Evolutionary conservation across 352 stramenopile genomes (phyloP).

Genomic region (Phytophthora parvispora): DNA sequence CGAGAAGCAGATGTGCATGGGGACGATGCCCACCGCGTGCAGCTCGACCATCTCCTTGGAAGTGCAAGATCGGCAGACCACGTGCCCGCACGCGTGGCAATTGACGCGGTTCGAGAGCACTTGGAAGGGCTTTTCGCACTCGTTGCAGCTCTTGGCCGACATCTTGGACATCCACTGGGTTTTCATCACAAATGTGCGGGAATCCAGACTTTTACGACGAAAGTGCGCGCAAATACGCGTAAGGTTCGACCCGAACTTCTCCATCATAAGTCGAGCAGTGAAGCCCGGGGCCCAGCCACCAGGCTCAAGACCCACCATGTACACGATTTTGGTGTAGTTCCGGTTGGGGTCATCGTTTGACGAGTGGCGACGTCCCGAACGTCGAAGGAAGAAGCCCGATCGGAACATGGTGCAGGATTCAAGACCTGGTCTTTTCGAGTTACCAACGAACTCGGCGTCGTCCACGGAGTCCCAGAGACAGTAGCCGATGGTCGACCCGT

Average conservation of each 20-base stretch:
- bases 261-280: slow-evolving; percentile 48
- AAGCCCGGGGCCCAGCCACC: slow-evolving; percentile 45
- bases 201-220: slow-evolving; percentile 55
- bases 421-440: slow-evolving; percentile 22
- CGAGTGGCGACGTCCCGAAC: slow-evolving; percentile 22
- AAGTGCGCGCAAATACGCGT: slow-evolving; percentile 56
- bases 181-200: slow-evolving; percentile 58
- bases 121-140: slow-evolving; percentile 46
- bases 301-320: slow-evolving; percentile 58
- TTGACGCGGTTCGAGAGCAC: slow-evolving; percentile 53
- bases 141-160: slow-evolving; percentile 37
- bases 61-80: slow-evolving; percentile 43
- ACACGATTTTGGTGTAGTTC: slow-evolving; percentile 66
- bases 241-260: slow-evolving; percentile 53
- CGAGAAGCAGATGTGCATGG: slow-evolving; percentile 52
- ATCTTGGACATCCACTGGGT: slow-evolving; percentile 50
- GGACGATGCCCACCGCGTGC: slow-evolving; percentile 45
- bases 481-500: slow-evolving; percentile 64
- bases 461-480: slow-evolving; percentile 74
- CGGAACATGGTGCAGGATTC: slow-evolving; percentile 50
- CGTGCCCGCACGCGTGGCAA: slow-evolving; percentile 49
- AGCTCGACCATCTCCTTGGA: slow-evolving; percentile 52
- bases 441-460: slow-evolving; percentile 32
- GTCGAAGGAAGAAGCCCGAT: slow-evolving; percentile 60
- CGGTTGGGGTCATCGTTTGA: slow-evolving; percentile 4